Evolutionary conservation across 495 filamentous ascomycete species (phyloP).

Genomic region (Aspergillus nanangensis): DNA sequence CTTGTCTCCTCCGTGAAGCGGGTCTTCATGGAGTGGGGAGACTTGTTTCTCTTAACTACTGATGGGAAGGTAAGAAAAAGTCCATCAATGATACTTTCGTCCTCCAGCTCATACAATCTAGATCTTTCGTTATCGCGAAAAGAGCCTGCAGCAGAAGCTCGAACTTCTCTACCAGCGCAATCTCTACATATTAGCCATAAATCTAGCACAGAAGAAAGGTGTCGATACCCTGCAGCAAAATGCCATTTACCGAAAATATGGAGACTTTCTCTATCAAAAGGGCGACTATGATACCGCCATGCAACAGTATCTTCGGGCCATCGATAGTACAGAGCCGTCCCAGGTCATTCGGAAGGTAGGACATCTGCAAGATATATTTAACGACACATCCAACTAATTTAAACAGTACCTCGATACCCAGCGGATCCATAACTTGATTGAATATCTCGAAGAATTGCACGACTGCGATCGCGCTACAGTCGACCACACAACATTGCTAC

Average conservation of each 20-base stretch:
- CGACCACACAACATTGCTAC: constrained; percentile 90
- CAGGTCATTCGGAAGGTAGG: constrained; percentile 85
- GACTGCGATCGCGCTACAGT: constrained; percentile 89
- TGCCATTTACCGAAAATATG: constrained; percentile 87
- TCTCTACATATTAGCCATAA: constrained; percentile 86
- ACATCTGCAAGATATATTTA: background rate
- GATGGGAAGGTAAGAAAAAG: constrained; percentile 95
- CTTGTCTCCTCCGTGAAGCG: constrained; percentile 72
- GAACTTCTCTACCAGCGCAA: constrained; percentile 94
- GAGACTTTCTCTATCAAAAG: constrained; percentile 93
- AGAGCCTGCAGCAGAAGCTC: constrained; percentile 81
- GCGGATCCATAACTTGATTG: constrained; percentile 93
- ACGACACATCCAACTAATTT: constrained; percentile 17
- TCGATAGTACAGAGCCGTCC: constrained; percentile 91
- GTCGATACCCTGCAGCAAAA: constrained; percentile 76
- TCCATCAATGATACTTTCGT: no score
- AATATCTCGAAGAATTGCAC: constrained; percentile 95
- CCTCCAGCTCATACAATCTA: no score
- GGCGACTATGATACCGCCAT: constrained; percentile 94
- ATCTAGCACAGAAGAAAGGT: constrained; percentile 84
- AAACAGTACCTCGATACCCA: constrained; percentile 85
- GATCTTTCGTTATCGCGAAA: constrained; percentile 90
- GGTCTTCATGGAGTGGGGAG: constrained; percentile 85
- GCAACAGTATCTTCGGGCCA: constrained; percentile 95
- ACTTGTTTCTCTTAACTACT: constrained; percentile 78